Evolutionary conservation across 225 moss, liverwort and hornwort genomes (phyloP), one percentile per base, ranked within the genome.

Genomic region (Pseudoscleropodium purum): DNA sequence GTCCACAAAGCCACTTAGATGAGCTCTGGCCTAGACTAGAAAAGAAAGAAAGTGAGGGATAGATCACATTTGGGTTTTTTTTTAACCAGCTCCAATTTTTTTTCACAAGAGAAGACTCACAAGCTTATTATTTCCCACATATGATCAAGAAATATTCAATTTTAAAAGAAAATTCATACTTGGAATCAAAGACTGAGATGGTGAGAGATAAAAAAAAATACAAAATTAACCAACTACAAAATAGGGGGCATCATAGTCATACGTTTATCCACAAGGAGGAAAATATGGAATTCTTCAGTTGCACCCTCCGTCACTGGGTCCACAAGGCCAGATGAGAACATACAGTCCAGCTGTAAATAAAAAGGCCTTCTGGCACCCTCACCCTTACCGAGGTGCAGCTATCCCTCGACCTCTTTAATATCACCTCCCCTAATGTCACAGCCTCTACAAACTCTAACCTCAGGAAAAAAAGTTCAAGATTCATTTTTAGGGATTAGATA

Each of bases 51-150:
- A n/a, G n/a, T n/a, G n/a, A 45, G 45, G 45, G 45, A 45, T 45
- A 45, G 7, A 13, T 24, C 6, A 73, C 1, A 15, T 73, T 73
- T 0, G 1, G n/a, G n/a, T n/a, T n/a, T 16, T 0, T 45, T 43
- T 41, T 27, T 1, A 73, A 5, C 73, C 17, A 73, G 1, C 3
- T 73, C 5, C 3, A 16, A 10, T 9, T 45, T 6, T 45, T 73
- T 27, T 16, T 10, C 3, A 9, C 2, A 9, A 3, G 15, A 0
- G 2, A 27, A 43, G 16, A 73, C 3, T 73, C 5, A 16, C 3
- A 43, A 41, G 3, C 3, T 43, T 45, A 21, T 43, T 18, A 30
- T 47, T 75, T 18, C 10, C 30, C 47, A 75, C 4, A 11, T 75
- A 47, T 75, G 4, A 11, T 31, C 17, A 45, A 18, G 2, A 49